Conservation (phyloP, 2,329 filamentous ascomycete genomes). For the Paecilomyces dactylethromorphus region DNA sequence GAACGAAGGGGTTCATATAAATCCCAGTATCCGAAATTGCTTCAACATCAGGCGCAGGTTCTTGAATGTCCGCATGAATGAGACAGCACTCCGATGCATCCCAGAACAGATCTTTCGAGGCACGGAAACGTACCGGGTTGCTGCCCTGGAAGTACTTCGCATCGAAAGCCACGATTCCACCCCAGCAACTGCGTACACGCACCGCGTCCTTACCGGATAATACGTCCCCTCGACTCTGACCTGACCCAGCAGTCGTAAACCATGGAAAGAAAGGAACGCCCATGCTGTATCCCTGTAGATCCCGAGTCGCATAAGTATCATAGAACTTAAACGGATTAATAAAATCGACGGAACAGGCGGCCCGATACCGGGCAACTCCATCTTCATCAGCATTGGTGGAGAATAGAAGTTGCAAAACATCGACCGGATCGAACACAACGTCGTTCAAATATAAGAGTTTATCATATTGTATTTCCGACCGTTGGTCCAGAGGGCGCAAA, state of each 20-base stretch:
- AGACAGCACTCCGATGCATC: constrained; percentile 62
- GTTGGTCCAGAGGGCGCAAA: constrained; percentile 54
- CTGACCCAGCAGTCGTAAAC: constrained; percentile 51
- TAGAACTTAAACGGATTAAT: constrained; percentile 69
- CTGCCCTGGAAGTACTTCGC: constrained; percentile 37
- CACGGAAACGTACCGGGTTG: constrained; percentile 49
- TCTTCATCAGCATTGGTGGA: constrained; percentile 50
- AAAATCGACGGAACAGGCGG: constrained; percentile 70
- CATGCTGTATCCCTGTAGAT: constrained; percentile 61
- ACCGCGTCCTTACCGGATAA: constrained; percentile 54
- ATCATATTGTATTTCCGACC: constrained; percentile 42
- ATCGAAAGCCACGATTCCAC: constrained; percentile 59
- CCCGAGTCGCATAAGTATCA: constrained; percentile 68
- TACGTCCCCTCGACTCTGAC: constrained; percentile 56
- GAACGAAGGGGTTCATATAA: constrained; percentile 69
- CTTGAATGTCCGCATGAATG: constrained; percentile 44
- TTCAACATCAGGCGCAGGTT: constrained; percentile 21
- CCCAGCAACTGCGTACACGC: constrained; percentile 68
- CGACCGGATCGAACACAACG: constrained; percentile 54
- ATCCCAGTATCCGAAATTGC: constrained; percentile 48
- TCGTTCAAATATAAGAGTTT: constrained; percentile 61
- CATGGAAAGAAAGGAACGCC: constrained; percentile 68
- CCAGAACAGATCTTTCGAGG: constrained; percentile 53
- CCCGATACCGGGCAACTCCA: constrained; percentile 55
- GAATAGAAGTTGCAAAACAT: constrained; percentile 56